Base-by-base conservation (phyloP, 1,284 basidiomycete genomes). In the Cystobasidium sp. region DNA sequence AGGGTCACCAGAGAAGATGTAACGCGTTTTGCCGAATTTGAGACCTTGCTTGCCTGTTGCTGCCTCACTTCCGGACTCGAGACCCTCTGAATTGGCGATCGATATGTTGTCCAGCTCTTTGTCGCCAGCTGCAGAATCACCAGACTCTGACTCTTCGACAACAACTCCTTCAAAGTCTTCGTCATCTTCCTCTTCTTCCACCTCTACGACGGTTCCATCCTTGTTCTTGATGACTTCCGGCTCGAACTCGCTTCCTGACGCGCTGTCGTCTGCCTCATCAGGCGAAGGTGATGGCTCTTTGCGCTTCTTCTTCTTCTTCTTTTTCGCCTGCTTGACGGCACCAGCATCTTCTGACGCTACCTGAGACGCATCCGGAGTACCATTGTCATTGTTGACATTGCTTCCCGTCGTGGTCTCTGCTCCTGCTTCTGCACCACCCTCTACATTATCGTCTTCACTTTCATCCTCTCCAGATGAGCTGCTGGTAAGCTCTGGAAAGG, bases 201-300 rank as follows among this genome's bases (percentile, higher is more conserved):
- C 61, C 22, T 14, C 46, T 43, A 65, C 52, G 16, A 70, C 46
- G 9, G 31, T 58, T 12, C 70, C 70, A 53, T 73, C 70, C 44
- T 65, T 73, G 61, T 52, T 61, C 44, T 73, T 73, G 51, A 65
- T 44, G 9, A 66, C 70, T 20, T 73, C 70, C 9, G 63, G 70
- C 53, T 22, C 70, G 63, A 64, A 73, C 44, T 73, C 70, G 70
- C 62, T 65, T 10, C 70, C 70, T 47, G 70, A 73, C 14, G 62
- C 63, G 12, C 44, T 51, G 43, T 73, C 70, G 6, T 41, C 43
- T 22, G 46, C 70, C 20, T 66, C 53, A 14, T 73, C 70, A 18
- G 52, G 53, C 31, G 39, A 46, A 31, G 66, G 66, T 14, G 39
- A 41, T 14, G 66, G 66, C 46, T 47, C 39, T 46, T 55, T 58